Evolutionary conservation across 177 flowering plant genomes (phyloP).

Genomic region (Telopea speciosissima): DNA sequence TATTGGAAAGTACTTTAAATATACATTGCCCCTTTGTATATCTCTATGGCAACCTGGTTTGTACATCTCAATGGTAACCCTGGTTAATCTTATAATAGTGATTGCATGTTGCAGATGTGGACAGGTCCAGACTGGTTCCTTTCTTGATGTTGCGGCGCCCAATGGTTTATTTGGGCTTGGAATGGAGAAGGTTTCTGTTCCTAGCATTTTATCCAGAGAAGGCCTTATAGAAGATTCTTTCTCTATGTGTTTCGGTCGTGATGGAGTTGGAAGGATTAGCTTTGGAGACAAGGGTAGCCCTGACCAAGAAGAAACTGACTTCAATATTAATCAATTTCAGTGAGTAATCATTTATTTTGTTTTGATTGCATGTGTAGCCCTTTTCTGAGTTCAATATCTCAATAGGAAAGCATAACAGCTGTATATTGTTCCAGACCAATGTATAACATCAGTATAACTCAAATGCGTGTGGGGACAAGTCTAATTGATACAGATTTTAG

Average conservation of each 20-base stretch:
- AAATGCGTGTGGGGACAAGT: constrained; percentile 40
- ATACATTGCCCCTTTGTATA: neutral
- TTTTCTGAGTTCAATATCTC: neutral
- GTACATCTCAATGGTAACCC: neutral
- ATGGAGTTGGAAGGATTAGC: constrained; percentile 71
- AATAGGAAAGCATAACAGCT: neutral
- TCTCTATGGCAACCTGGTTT: neutral
- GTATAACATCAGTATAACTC: constrained; percentile 63
- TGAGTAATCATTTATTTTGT: constrained; percentile 29
- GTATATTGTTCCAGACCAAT: constrained; percentile 40
- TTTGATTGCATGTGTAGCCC: neutral
- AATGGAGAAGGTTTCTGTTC: constrained; percentile 59
- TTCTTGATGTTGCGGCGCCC: constrained; percentile 70
- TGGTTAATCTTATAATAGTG: constrained; percentile 5
- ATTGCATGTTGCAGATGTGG: constrained; percentile 68
- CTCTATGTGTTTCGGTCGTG: constrained; percentile 86
- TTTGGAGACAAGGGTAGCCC: constrained; percentile 85
- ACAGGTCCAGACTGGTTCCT: constrained; percentile 69
- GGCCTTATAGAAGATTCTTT: constrained; percentile 67
- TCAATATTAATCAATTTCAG: constrained; percentile 38
- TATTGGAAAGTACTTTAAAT: neutral
- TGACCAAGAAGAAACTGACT: constrained; percentile 72
- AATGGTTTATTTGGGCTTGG: constrained; percentile 95
- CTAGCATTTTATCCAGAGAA: constrained; percentile 67
- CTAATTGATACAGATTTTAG: constrained; percentile 29